Evolutionary conservation across 257 asterid species (phyloP).

Genomic region (Datura wrightii): DNA sequence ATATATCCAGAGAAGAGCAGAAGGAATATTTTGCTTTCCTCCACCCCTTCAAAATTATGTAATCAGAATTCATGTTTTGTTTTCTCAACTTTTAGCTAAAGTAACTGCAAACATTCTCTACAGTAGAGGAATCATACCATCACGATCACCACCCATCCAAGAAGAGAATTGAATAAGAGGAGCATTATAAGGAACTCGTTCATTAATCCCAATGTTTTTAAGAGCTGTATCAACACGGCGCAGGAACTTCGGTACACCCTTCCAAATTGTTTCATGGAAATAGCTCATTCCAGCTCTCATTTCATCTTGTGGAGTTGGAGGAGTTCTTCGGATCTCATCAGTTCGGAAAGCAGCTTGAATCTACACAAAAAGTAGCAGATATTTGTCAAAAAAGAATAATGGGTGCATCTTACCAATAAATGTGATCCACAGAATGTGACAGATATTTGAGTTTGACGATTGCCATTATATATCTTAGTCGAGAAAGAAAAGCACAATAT

Average conservation of each 20-base stretch:
- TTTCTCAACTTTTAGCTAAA: not conserved
- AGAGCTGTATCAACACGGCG: conserved; percentile 62
- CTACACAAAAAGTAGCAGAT: conserved; percentile 26
- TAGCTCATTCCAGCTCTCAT: conserved; percentile 69
- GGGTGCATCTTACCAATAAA: not conserved
- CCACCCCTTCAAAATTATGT: not conserved
- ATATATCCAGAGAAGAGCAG: not conserved
- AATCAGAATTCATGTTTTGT: not conserved
- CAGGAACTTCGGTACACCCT: conserved; percentile 59
- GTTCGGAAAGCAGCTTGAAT: conserved; percentile 65
- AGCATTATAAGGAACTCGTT: conserved; percentile 60
- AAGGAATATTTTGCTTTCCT: not conserved
- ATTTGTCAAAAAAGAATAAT: not conserved
- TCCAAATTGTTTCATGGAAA: conserved; percentile 64
- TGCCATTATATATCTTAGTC: not conserved
- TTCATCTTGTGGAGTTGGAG: conserved; percentile 65
- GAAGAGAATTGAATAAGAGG: conserved; percentile 63
- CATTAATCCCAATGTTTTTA: conserved; percentile 54
- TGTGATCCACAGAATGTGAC: not conserved
- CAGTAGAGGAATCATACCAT: conserved; percentile 42
- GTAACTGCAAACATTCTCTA: not conserved
- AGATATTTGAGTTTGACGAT: not conserved
- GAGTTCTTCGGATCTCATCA: conserved; percentile 60
- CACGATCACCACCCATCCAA: conserved; percentile 71
- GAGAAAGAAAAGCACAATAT: not conserved